Percentiles rank a stretch among this genome's conserved stretches.
phyloP scores from a whole-genome alignment of 139 green algal genomes.

The Desmodesmus armatus region DNA sequence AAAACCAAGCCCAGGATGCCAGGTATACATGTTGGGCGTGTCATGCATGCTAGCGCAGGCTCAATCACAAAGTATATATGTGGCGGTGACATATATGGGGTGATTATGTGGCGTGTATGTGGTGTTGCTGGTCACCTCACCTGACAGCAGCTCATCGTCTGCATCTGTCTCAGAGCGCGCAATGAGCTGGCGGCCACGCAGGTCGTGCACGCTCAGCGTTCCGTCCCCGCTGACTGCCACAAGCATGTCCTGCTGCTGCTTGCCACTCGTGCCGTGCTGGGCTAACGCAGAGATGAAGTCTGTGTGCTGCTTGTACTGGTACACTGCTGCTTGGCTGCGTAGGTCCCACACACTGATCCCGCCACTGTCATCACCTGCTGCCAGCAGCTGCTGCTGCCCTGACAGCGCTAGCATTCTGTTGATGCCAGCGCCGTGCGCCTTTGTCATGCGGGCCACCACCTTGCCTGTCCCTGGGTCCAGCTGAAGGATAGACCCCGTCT shows the following conservation, averaged over 20 bases:
- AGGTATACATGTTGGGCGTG: no score
- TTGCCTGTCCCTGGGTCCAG: slow-evolving; percentile 63
- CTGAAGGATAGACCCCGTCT: slow-evolving; percentile 50
- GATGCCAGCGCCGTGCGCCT: slow-evolving; percentile 72
- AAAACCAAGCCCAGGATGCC: no score
- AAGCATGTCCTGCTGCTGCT: slow-evolving; percentile 52
- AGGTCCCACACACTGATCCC: slow-evolving; percentile 86
- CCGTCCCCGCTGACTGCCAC: slow-evolving; percentile 85
- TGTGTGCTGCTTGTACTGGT: slow-evolving; percentile 70
- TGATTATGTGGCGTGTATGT: background rate
- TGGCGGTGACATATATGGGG: no score
- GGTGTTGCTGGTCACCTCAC: slow-evolving; percentile 3
- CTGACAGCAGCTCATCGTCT: slow-evolving; percentile 93
- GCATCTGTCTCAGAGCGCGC: slow-evolving; percentile 82
- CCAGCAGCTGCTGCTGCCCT: slow-evolving; percentile 46
- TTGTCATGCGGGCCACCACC: slow-evolving; percentile 41
- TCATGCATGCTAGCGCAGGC: no score
- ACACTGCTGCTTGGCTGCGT: slow-evolving; percentile 49
- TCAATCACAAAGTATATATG: no score
- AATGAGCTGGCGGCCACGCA: slow-evolving; percentile 57
- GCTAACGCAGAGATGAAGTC: slow-evolving; percentile 84
- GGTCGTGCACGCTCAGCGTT: slow-evolving; percentile 81
- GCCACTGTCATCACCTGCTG: slow-evolving; percentile 84
- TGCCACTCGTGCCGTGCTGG: background rate
- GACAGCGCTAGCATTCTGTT: slow-evolving; percentile 64